Base-by-base conservation (phyloP, 768 basidiomycete genomes). In the Imleria badia region DNA sequence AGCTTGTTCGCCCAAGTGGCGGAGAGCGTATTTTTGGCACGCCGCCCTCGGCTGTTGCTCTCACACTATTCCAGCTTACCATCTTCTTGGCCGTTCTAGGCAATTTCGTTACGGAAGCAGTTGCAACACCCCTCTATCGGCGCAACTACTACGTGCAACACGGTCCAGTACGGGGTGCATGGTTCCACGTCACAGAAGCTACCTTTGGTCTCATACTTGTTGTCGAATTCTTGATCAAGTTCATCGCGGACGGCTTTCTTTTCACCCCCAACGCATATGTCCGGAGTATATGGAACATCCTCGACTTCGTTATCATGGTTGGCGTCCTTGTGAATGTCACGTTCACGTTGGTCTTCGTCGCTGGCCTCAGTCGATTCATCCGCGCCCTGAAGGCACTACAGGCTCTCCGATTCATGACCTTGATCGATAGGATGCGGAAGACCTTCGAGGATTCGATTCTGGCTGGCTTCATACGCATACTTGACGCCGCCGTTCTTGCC, bases 201-300 rank as follows among this genome's bases (percentile, higher is more conserved):
- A 73, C 80, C 0, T 87, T 97, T 53, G 87, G 86, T 0, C 72
- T 87, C 59, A 72, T 78, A 6, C 83, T 96, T 20, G 73, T 95
- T 41, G 59, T 85, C 52, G 96, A 98, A 66, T 94, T 94, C 62
- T 49, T 87, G 58, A 84, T 97, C 83, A 98, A 98, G 72, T 73
- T 94, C 67, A 75, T 93, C 44, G 96, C 96, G 1, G 96, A 98
- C 65, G 96, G 96, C 0, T 89, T 96, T 69, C 65, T 89, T 14
- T 94, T 94, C 73, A 86, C 90, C 0, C 94, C 94, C 0, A 94
- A 94, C 62, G 93, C 94, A 0, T 98, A 98, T 66, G 69, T 97
- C 29, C 86, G 86, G 26, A 91, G 89, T 57, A 86, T 94, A 9
- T 98, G 94, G 94, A 98, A 98, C 68, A 70, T 87, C 62, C 74